Evolutionary conservation across 805 yeast species (phyloP).

Genomic region (Candida coleopterorum): DNA sequence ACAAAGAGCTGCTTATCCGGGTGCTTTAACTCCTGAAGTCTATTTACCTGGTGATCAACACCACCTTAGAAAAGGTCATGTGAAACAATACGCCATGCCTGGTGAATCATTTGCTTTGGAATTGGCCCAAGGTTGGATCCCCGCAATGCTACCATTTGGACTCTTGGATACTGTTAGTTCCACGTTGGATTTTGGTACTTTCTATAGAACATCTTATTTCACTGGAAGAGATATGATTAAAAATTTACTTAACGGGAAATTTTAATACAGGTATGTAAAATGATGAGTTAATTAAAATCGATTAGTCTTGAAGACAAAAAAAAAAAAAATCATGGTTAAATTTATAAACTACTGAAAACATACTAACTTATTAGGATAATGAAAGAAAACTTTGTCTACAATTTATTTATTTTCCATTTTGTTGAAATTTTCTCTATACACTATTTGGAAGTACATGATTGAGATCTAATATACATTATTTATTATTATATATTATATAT

Average conservation of each 20-base stretch:
- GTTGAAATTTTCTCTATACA: too few species aligned
- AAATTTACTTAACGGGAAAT: conserved; percentile 67
- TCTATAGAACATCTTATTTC: conserved; percentile 62
- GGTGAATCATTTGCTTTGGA: conserved; percentile 83
- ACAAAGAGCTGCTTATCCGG: conserved; percentile 68
- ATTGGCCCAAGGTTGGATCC: conserved; percentile 98
- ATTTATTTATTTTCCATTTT: too few species aligned
- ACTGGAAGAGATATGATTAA: conserved; percentile 77
- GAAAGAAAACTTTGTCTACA: too few species aligned
- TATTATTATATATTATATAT: too few species aligned
- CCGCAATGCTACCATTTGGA: conserved; percentile 96
- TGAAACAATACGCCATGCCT: conserved; percentile 86
- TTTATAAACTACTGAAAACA: too few species aligned
- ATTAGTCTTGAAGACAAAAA: background rate
- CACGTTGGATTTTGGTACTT: conserved; percentile 72
- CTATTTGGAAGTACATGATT: too few species aligned
- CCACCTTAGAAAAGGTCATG: conserved; percentile 65
- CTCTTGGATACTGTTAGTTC: conserved; percentile 73
- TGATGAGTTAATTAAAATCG: background rate
- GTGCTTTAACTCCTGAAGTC: conserved; percentile 59
- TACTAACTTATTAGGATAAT: too few species aligned
- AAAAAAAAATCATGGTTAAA: background rate
- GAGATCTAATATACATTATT: too few species aligned
- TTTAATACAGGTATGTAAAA: conserved; percentile 30
- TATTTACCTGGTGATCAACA: conserved; percentile 86